phyloP scores from a whole-genome alignment of 768 basidiomycete species.

The Kwoniella shandongensis region DNA sequence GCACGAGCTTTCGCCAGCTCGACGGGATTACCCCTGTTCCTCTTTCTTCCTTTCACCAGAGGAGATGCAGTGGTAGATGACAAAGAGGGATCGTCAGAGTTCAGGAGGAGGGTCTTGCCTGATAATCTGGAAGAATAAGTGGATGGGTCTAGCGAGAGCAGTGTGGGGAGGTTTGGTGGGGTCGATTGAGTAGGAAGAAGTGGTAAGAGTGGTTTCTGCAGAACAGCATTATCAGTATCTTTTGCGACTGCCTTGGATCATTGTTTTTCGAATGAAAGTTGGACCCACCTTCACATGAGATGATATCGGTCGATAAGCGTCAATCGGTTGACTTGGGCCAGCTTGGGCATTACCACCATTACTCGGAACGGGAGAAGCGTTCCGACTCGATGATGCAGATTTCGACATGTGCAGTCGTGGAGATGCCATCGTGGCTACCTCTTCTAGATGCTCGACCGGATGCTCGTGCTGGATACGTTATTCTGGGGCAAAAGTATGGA shows the following conservation, averaged over 20 bases:
- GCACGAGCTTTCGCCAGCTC: conserved; percentile 13
- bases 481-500: no score
- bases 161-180: conserved; percentile 20
- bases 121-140: conserved; percentile 40
- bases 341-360: neutral
- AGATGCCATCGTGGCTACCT: neutral
- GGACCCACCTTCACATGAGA: conserved; percentile 21
- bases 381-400: conserved; percentile 11
- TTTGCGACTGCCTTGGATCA: neutral
- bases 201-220: conserved; percentile 37
- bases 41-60: conserved; percentile 34
- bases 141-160: conserved; percentile 30
- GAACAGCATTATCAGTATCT: neutral
- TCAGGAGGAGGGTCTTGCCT: conserved; percentile 37
- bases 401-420: neutral
- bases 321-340: conserved; percentile 6
- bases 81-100: conserved; percentile 4
- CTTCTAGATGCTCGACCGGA: neutral
- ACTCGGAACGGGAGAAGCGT: conserved; percentile 9
- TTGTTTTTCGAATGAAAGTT: neutral
- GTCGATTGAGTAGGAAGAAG: conserved; percentile 25
- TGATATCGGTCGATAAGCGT: conserved; percentile 19
- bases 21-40: conserved; percentile 32
- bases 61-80: conserved; percentile 7
- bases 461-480: neutral